Conservation (phyloP, 78 protist genomes). For the Neovahlkampfia damariscottae region DNA sequence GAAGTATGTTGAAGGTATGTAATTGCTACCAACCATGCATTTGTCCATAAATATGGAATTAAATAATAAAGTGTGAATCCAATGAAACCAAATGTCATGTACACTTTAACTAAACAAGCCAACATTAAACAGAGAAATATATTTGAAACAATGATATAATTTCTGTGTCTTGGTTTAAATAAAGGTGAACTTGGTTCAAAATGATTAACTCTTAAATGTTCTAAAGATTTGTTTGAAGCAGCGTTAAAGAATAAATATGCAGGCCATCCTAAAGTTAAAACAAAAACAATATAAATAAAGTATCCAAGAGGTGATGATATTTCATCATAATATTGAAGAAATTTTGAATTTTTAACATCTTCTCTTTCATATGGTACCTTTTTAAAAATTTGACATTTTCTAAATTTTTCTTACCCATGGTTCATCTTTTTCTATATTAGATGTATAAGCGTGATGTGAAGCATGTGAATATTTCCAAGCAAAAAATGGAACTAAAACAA, state of each 20-base stretch:
- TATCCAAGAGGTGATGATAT: too few species aligned
- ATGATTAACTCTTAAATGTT: too few species aligned
- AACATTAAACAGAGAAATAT: too few species aligned
- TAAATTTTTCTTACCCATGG: conserved; percentile 31
- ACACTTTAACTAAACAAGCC: too few species aligned
- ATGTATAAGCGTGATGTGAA: conserved; percentile 66
- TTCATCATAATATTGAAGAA: too few species aligned
- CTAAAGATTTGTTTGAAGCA: too few species aligned
- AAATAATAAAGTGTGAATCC: conserved; percentile 14
- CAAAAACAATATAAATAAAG: too few species aligned
- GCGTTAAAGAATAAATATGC: too few species aligned
- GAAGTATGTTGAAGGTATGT: conserved; percentile 84
- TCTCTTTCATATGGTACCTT: too few species aligned
- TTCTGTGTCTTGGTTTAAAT: neutral
- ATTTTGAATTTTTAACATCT: too few species aligned
- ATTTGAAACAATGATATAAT: neutral
- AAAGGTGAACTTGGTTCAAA: neutral
- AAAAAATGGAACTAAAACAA: conserved; percentile 58
- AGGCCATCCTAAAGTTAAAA: neutral
- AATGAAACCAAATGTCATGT: neutral
- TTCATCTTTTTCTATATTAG: conserved; percentile 37
- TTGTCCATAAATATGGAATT: conserved; percentile 17
- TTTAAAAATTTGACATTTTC: too few species aligned
- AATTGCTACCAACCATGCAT: conserved; percentile 63
- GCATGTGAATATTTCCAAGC: conserved; percentile 62